phyloP scores from a whole-genome alignment of 306 rosid genomes.

The Dalbergia cochinchinensis region DNA sequence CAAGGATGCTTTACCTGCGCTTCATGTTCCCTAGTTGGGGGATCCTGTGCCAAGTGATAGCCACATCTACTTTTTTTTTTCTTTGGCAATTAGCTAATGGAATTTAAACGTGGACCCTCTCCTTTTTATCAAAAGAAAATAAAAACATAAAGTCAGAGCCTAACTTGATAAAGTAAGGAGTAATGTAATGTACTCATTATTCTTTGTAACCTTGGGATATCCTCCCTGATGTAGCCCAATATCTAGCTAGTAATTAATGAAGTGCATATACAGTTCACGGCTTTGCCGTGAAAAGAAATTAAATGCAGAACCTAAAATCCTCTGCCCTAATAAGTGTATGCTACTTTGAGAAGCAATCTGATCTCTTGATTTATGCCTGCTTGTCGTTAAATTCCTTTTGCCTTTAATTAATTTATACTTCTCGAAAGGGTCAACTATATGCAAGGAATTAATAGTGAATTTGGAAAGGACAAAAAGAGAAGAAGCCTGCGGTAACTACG shows the following conservation, averaged over 20 bases:
- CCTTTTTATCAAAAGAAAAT: not conserved
- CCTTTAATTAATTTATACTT: not conserved
- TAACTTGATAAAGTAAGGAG: slow-evolving; percentile 26
- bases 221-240: not conserved
- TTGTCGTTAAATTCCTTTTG: not conserved
- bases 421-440: not conserved
- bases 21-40: slow-evolving; percentile 32
- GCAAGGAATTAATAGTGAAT: not conserved
- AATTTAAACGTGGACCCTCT: slow-evolving; percentile 25
- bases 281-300: not conserved
- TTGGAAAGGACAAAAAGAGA: not conserved
- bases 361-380: not conserved
- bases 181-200: not conserved
- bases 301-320: not conserved
- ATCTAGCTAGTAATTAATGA: not conserved
- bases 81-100: not conserved
- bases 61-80: not conserved
- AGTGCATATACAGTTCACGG: not conserved
- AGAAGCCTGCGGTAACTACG: slow-evolving; percentile 27
- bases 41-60: slow-evolving; percentile 2
- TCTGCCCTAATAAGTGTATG: not conserved
- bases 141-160: not conserved
- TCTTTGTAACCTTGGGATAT: not conserved
- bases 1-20: slow-evolving; percentile 21
- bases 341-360: not conserved